Percentiles rank a stretch among this genome's conserved stretches.
phyloP scores from a whole-genome alignment of 192 early-diverging fungal species.

The Dimargaris cristalligena region DNA sequence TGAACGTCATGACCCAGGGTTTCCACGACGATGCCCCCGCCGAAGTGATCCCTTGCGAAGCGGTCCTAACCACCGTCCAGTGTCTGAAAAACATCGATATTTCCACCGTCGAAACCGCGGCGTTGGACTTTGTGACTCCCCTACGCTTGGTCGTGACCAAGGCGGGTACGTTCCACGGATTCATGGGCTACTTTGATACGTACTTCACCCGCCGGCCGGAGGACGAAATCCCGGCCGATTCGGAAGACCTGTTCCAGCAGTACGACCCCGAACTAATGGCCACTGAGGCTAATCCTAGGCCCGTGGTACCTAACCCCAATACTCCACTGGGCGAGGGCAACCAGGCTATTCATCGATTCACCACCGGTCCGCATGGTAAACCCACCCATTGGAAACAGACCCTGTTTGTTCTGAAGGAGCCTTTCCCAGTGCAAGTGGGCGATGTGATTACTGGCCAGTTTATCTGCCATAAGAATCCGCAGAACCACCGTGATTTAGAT shows the following conservation, averaged over 20 bases:
- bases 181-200: conserved; percentile 90
- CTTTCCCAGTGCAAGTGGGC: conserved; percentile 34
- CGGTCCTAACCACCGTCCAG: conserved; percentile 47
- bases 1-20: conserved; percentile 66
- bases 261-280: no score
- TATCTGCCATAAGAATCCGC: conserved; percentile 38
- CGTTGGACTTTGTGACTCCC: conserved; percentile 53
- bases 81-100: conserved; percentile 59
- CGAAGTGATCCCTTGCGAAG: conserved; percentile 48
- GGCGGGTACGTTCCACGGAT: conserved; percentile 49
- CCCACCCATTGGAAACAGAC: conserved; percentile 99
- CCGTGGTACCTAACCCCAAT: conserved; percentile 10
- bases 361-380: conserved; percentile 53
- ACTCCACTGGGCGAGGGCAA: conserved; percentile 21
- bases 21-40: conserved; percentile 65
- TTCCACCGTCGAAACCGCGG: conserved; percentile 40
- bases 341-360: conserved; percentile 30
- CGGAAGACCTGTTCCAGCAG: conserved; percentile 18
- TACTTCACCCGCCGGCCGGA: conserved; percentile 45
- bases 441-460: conserved; percentile 40
- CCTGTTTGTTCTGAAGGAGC: conserved; percentile 50
- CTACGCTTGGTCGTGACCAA: conserved; percentile 48
- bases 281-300: conserved; percentile 10
- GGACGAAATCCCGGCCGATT: conserved; percentile 3
- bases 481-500: conserved; percentile 56